Evolutionary conservation across 1,284 basidiomycete genomes (phyloP).

Genomic region (Fomitiporia mediterranea): DNA sequence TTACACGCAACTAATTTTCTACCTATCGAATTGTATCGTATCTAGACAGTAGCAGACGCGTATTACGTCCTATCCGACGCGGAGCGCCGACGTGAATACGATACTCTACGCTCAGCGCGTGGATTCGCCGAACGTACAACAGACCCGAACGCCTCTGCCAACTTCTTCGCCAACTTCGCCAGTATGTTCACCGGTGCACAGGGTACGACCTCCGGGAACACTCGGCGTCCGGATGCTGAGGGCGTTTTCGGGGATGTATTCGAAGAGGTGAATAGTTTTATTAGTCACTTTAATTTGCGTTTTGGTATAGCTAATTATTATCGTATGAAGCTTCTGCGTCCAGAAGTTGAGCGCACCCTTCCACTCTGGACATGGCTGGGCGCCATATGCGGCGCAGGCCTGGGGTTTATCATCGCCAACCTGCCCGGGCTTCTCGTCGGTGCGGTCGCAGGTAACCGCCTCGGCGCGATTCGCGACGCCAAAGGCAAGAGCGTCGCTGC

Average conservation of each 20-base stretch:
- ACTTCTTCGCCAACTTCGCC: constrained; percentile 77
- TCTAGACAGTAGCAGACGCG: constrained; percentile 86
- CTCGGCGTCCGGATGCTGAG: constrained; percentile 68
- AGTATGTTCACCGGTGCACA: constrained; percentile 51
- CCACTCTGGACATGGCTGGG: constrained; percentile 80
- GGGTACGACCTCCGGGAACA: constrained; percentile 29
- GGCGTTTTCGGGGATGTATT: constrained; percentile 86
- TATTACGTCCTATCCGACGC: constrained; percentile 93
- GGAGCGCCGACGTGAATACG: constrained; percentile 78
- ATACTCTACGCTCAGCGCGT: constrained; percentile 57
- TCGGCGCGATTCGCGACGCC: constrained; percentile 87
- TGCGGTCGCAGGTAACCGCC: constrained; percentile 77
- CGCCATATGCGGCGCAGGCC: constrained; percentile 58
- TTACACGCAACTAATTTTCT: not conserved
- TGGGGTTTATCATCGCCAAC: constrained; percentile 89
- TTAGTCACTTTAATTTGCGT: not conserved
- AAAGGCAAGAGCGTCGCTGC: constrained; percentile 89
- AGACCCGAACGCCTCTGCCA: constrained; percentile 63
- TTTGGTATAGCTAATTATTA: too few relatives aligned
- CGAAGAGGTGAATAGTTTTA: constrained; percentile 60
- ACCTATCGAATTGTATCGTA: not conserved
- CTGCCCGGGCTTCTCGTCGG: constrained; percentile 78
- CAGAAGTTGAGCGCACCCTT: constrained; percentile 65
- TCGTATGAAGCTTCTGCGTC: constrained; percentile 57
- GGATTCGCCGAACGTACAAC: constrained; percentile 45